Evolutionary conservation across 345 rosid species (phyloP).

Genomic region (Hibiscus mutabilis): DNA sequence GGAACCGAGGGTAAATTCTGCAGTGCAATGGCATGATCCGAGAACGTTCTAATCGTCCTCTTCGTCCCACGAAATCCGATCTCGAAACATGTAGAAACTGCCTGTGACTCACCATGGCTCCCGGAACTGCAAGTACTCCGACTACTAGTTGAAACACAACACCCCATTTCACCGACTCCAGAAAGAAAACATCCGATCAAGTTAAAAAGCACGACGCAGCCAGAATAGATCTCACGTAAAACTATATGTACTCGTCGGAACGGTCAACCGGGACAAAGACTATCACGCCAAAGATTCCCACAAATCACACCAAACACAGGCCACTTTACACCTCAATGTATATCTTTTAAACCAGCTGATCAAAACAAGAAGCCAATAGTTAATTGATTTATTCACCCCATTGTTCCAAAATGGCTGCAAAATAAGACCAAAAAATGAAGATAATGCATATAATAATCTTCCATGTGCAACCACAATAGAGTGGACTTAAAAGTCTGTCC

Average conservation of each 20-base stretch:
- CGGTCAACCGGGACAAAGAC: constrained; percentile 27
- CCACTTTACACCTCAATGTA: constrained; percentile 22
- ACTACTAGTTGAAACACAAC: constrained; percentile 85
- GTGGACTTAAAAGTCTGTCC: constrained; percentile 49
- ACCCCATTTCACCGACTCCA: constrained; percentile 67
- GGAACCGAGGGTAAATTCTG: constrained; percentile 73
- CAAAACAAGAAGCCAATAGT: constrained; percentile 33
- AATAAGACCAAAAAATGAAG: constrained; percentile 33
- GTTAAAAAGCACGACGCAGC: constrained; percentile 17
- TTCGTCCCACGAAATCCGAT: constrained; percentile 60
- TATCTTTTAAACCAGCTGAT: constrained; percentile 36
- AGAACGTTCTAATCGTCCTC: constrained; percentile 60
- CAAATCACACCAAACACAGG: constrained; percentile 29
- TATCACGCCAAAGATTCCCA: constrained; percentile 36
- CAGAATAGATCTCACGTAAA: constrained; percentile 38
- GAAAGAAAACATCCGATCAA: constrained; percentile 29
- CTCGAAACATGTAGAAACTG: constrained; percentile 44
- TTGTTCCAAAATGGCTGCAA: constrained; percentile 26
- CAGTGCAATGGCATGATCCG: constrained; percentile 49
- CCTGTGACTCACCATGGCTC: constrained; percentile 63
- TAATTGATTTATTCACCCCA: constrained; percentile 38
- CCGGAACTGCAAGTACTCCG: constrained; percentile 67
- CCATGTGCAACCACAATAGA: constrained; percentile 69
- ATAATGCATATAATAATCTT: constrained; percentile 30
- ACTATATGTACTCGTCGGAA: constrained; percentile 18